Percentiles rank a stretch among this genome's conserved stretches.
These are phyloP conservation scores for Calycina marina DNA, from an alignment of 2,329 filamentous ascomycete species.

Conservation along the genomic window DNA sequence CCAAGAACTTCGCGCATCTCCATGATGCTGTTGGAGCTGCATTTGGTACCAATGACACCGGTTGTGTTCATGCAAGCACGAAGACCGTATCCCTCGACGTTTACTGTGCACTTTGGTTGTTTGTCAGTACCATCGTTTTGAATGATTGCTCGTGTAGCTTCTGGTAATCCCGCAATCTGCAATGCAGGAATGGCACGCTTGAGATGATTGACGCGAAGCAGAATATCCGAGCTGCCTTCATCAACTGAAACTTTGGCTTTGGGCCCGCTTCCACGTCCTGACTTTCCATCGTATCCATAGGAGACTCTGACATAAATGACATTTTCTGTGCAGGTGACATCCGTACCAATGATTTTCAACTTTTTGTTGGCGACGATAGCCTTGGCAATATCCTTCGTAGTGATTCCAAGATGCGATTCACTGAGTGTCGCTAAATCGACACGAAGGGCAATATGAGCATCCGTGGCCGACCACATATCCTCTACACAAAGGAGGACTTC, in stretches of 20 bases:
- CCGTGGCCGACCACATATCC: conserved; percentile 70
- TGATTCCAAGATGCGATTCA: conserved; percentile 70
- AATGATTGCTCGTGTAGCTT: conserved; percentile 66
- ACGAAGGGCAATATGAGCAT: conserved; percentile 64
- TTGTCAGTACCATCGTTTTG: neutral
- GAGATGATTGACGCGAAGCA: conserved; percentile 70
- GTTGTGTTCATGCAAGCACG: conserved; percentile 84
- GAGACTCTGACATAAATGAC: conserved; percentile 55
- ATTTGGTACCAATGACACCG: conserved; percentile 66
- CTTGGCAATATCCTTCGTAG: conserved; percentile 53
- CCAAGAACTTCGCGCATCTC: conserved; percentile 78
- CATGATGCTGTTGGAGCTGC: conserved; percentile 75
- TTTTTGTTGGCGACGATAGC: conserved; percentile 74
- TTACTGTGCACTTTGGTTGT: conserved; percentile 38
- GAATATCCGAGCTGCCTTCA: conserved; percentile 45
- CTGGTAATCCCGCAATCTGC: conserved; percentile 80
- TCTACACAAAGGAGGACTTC: conserved; percentile 73
- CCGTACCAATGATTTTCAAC: conserved; percentile 55
- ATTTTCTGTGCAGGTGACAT: conserved; percentile 42
- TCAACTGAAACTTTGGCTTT: conserved; percentile 23
- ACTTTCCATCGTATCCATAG: conserved; percentile 28
- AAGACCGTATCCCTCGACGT: conserved; percentile 92
- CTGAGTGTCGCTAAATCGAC: conserved; percentile 69
- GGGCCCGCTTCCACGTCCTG: conserved; percentile 11
- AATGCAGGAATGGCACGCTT: conserved; percentile 70